Conservation (phyloP, 1,284 basidiomycete genomes). For the Veloporphyrellus conicus region DNA sequence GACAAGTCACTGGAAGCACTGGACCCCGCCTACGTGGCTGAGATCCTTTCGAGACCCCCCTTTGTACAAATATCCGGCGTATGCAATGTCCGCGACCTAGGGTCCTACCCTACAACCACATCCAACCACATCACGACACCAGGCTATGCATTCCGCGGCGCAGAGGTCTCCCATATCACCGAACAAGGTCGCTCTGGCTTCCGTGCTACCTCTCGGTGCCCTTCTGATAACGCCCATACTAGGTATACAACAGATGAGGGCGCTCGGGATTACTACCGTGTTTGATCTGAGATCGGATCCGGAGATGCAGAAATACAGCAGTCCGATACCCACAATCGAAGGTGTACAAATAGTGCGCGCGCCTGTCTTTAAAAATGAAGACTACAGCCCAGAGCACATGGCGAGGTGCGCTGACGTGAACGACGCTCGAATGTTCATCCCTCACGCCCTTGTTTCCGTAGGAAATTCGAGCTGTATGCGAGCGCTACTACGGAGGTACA, state of each 20-base stretch:
- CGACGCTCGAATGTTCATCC: background rate
- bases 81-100: slow-evolving; percentile 68
- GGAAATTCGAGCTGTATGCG: slow-evolving; percentile 71
- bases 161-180: slow-evolving; percentile 65
- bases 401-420: slow-evolving; percentile 60
- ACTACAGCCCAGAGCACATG: slow-evolving; percentile 78
- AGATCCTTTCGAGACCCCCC: slow-evolving; percentile 59
- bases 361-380: slow-evolving; percentile 68
- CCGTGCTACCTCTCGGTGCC: background rate
- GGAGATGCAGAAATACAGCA: slow-evolving; percentile 68
- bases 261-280: slow-evolving; percentile 60
- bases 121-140: slow-evolving; percentile 53
- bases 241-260: slow-evolving; percentile 56
- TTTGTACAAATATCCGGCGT: slow-evolving; percentile 67
- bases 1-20: slow-evolving; percentile 50
- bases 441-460: slow-evolving; percentile 31
- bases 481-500: slow-evolving; percentile 71
- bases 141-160: slow-evolving; percentile 57
- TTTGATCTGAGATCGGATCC: slow-evolving; percentile 75
- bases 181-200: slow-evolving; percentile 51
- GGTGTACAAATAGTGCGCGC: slow-evolving; percentile 54
- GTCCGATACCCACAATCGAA: slow-evolving; percentile 58
- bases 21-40: slow-evolving; percentile 58
- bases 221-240: slow-evolving; percentile 3
- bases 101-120: slow-evolving; percentile 49